Evolutionary conservation across 331 rosid species (phyloP), one percentile per base, ranked within the genome.

Genomic region (Stylosanthes scabra): DNA sequence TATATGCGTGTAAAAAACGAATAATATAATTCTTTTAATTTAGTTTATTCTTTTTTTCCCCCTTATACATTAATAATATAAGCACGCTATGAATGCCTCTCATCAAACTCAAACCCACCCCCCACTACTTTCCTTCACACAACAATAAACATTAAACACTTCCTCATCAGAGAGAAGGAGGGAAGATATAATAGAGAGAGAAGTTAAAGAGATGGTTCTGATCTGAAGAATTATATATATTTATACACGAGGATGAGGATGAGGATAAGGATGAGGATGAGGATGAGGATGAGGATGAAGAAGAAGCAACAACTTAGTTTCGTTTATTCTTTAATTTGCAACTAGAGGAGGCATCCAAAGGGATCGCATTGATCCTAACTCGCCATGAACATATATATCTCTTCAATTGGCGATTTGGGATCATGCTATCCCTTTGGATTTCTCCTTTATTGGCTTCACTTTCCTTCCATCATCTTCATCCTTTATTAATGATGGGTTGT

Each of bases 301-400:
- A n/a, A n/a, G 71, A 61, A 20, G 20, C 7, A 69, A 52, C 28
- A n/a, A 70, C 54, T 54, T 42, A 68, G 63, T 74, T 7, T 39
- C 42, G 42, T 3, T 39, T 70, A 74, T 74, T 83, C 74, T 25
- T n/a, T n/a, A n/a, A n/a, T 73, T 79, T 87, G 93, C 90, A 78
- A 78, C 91, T 84, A 47, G 82, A 91, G 96, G 84, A 89, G 82
- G 90, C 88, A 89, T 89, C 97, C 97, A 92, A 91, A 92, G 97
- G 97, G 97, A 92, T 92, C 97, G 97, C 97, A 92, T 92, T 92
- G 97, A 92, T 92, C 97, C 92, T 45, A 80, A 70, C 72, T 74
- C 54, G n/a, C n/a, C n/a, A n/a, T n/a, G n/a, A n/a, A n/a, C n/a
- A n/a, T n/a, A n/a, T n/a, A n/a, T n/a, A n/a, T n/a, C n/a, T n/a